phyloP scores from a whole-genome alignment of 148 eudicot genomes.

The Camellia sinensis region DNA sequence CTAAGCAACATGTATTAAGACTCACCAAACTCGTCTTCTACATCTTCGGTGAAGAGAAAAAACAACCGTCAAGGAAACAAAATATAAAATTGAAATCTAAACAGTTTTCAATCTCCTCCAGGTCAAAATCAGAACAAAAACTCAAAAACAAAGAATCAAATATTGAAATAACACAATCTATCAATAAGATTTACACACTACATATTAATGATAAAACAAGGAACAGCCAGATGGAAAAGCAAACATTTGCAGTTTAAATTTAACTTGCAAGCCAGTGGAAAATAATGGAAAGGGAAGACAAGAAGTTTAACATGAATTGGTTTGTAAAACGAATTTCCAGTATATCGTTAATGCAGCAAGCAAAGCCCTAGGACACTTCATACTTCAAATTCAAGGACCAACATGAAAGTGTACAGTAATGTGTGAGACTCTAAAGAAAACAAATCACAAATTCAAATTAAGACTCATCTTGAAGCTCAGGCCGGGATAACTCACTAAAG shows the following conservation, averaged over 20 bases:
- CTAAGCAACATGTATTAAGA: not conserved
- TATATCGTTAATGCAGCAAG: not conserved
- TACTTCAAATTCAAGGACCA: not conserved
- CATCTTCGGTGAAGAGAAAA: constrained; percentile 21
- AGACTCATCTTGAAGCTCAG: not conserved
- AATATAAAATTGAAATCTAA: not conserved
- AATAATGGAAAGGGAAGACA: not conserved
- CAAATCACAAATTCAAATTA: not conserved
- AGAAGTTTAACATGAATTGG: not conserved
- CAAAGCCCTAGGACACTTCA: not conserved
- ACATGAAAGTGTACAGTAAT: not conserved
- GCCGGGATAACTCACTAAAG: not conserved
- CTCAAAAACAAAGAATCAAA: too few relatives aligned
- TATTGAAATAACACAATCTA: not conserved
- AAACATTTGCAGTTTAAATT: not conserved
- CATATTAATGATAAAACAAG: not conserved
- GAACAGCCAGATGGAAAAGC: not conserved
- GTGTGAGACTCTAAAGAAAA: too few relatives aligned
- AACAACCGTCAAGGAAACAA: constrained; percentile 41
- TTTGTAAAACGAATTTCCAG: not conserved
- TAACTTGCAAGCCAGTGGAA: not conserved
- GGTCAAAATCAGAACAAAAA: not conserved
- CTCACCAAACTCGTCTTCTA: constrained; percentile 30
- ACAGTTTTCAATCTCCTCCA: not conserved
- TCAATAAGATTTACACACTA: not conserved